Conservation (phyloP, 805 yeast species). For the Cyberlindnera petersonii region DNA sequence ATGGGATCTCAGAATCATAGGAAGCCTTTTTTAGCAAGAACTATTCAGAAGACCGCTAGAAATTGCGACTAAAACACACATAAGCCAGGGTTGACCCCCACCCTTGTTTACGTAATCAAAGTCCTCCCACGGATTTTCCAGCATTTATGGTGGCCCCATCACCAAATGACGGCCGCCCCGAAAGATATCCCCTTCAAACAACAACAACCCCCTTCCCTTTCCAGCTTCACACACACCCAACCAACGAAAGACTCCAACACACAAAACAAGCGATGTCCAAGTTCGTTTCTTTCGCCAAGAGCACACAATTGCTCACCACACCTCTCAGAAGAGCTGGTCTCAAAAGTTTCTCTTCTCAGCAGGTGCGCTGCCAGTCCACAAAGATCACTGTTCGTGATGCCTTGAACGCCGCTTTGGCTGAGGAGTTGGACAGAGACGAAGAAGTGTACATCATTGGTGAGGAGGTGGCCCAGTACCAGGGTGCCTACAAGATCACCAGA, state of each 20-base stretch:
- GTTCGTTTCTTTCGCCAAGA: constrained; percentile 15
- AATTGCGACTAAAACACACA: too few species aligned
- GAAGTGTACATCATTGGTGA: constrained; percentile 96
- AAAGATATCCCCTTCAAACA: too few species aligned
- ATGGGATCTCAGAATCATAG: too few species aligned
- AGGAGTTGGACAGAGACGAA: constrained; percentile 94
- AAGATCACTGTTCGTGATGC: constrained; percentile 94
- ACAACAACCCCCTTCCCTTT: too few species aligned
- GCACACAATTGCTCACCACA: constrained; percentile 17
- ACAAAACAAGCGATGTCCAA: constrained; percentile 1
- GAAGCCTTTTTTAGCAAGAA: too few species aligned
- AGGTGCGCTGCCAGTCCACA: constrained; percentile 17
- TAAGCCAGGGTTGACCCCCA: neutral
- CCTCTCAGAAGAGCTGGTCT: constrained; percentile 8
- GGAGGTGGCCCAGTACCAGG: constrained; percentile 98
- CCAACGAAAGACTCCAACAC: neutral
- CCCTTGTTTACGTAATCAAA: neutral
- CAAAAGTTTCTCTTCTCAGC: constrained; percentile 3
- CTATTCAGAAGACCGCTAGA: too few species aligned
- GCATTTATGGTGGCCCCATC: constrained; percentile 6
- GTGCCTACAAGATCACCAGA: constrained; percentile 96
- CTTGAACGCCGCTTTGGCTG: constrained; percentile 89
- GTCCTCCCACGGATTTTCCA: constrained; percentile 6
- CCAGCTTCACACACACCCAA: too few species aligned
- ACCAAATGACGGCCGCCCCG: constrained; percentile 6